Base-by-base conservation (phyloP, 768 basidiomycete genomes). In the Thelephora ganbajun region DNA sequence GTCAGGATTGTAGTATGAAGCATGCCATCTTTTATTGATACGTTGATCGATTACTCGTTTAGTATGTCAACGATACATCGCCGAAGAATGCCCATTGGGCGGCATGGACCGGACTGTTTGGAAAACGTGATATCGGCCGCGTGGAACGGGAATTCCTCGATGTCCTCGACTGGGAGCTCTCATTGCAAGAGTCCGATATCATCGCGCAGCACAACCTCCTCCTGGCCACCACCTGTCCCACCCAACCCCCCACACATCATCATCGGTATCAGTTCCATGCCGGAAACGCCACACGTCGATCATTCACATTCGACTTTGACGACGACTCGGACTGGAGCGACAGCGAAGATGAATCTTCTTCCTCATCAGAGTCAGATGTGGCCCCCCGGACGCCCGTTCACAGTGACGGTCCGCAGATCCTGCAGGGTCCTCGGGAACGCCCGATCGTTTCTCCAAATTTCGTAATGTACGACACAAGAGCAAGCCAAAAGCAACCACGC, bases 31-130 rank as follows among this genome's bases (percentile, higher is more conserved):
- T n/a, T n/a, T n/a, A n/a, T n/a, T n/a, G n/a, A 18, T 41, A 18
- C 14, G 9, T 7, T 41, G 39, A 30, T 30, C 39, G 16, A 22
- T 41, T 41, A 11, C 43, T 43, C 23, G 30, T 37, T 16, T 50
- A 86, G 78, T 91, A 91, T 59, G 68, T 83, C 35, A 90, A 92
- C 61, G 90, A 93, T 61, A 88, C 83, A 12, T 86, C 85, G 23
- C 73, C 89, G 11, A 92, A 92, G 72, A 92, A 92, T 64, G 72
- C 84, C 44, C 87, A 92, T 61, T 92, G 88, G 88, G 81, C 83
- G 6, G 68, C 83, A 14, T 85, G 83, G 63, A 84, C 83, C 0
- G 80, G 80, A 26, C 79, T 85, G 23, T 86, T 87, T 59, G 82
- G 83, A 53, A 84, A 83, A 61, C 75, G 83, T 33, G 84, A 87